Conservation (phyloP, 2,329 filamentous ascomycete species). For the Aspergillus calidoustus region DNA sequence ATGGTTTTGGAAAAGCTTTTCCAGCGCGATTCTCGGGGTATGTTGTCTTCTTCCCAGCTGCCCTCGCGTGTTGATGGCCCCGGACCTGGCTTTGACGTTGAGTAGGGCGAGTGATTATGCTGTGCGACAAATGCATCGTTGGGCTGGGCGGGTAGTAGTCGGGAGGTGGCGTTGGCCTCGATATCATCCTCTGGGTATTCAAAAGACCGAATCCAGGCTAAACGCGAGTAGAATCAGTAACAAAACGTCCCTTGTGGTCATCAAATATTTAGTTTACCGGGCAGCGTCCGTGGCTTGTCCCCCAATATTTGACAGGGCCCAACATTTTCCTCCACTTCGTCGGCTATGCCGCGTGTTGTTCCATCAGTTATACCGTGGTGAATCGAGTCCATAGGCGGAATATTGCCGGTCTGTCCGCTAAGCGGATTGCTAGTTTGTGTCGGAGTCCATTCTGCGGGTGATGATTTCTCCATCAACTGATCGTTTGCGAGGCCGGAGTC, state of each 20-base stretch:
- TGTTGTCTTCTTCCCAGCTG: conserved; percentile 13
- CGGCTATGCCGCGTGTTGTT: conserved; percentile 25
- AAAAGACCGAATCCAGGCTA: conserved; percentile 52
- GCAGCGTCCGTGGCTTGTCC: conserved; percentile 39
- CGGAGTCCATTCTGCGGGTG: conserved; percentile 21
- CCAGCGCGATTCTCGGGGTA: conserved; percentile 51
- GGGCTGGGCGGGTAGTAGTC: conserved; percentile 43
- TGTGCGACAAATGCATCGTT: conserved; percentile 50
- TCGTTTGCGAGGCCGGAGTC: conserved; percentile 27
- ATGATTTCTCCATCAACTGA: conserved; percentile 28
- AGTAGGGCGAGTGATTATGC: conserved; percentile 49
- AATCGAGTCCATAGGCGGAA: conserved; percentile 22
- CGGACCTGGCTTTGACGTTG: conserved; percentile 31
- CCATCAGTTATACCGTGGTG: conserved; percentile 28
- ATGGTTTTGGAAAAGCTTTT: conserved; percentile 49
- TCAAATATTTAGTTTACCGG: conserved; percentile 34
- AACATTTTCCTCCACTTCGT: conserved; percentile 22
- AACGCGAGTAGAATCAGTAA: conserved; percentile 10
- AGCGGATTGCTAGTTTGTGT: conserved; percentile 16
- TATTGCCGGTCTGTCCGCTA: conserved; percentile 27
- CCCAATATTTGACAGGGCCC: conserved; percentile 16
- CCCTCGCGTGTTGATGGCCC: conserved; percentile 14
- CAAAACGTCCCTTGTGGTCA: not conserved
- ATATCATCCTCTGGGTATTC: conserved; percentile 43
- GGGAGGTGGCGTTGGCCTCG: conserved; percentile 38